Evolutionary conservation across 2,329 filamentous ascomycete species (phyloP).

Genomic region (Clonostachys solani): DNA sequence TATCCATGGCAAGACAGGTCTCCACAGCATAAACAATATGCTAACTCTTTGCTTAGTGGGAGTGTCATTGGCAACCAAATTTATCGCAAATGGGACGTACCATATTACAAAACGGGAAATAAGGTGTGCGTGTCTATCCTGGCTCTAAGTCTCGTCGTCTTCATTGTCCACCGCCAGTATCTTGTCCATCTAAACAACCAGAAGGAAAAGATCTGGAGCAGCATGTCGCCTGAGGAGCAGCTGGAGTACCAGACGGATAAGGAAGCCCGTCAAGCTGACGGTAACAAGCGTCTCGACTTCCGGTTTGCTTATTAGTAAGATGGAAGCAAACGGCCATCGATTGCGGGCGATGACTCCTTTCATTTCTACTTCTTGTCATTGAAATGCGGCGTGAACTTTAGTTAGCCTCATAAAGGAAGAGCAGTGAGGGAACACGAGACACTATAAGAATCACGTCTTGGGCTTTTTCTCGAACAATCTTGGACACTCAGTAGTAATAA

Average conservation of each 20-base stretch:
- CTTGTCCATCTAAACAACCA: slow-evolving; percentile 40
- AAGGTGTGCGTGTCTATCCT: slow-evolving; percentile 49
- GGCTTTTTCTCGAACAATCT: too few species aligned
- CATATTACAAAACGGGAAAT: slow-evolving; percentile 55
- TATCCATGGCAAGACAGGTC: not conserved
- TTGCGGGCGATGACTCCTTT: too few species aligned
- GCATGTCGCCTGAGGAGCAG: slow-evolving; percentile 38
- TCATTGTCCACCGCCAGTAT: slow-evolving; percentile 41
- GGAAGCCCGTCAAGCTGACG: slow-evolving; percentile 36
- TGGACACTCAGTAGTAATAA: too few species aligned
- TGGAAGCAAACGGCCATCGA: too few species aligned
- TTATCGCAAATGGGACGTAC: slow-evolving; percentile 45
- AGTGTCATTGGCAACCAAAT: slow-evolving; percentile 39
- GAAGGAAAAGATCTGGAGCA: slow-evolving; percentile 40
- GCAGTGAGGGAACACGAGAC: too few species aligned
- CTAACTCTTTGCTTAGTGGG: slow-evolving; percentile 15
- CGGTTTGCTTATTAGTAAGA: slow-evolving; percentile 36
- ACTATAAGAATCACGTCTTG: too few species aligned
- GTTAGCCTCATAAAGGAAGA: too few species aligned
- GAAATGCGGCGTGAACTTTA: too few species aligned
- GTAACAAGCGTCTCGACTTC: slow-evolving; percentile 46
- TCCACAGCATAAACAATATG: not conserved
- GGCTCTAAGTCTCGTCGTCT: slow-evolving; percentile 40
- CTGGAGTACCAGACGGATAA: slow-evolving; percentile 38
- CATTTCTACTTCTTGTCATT: too few species aligned